Evolutionary conservation across 768 basidiomycete genomes (phyloP), one percentile per base, ranked within the genome.

Genomic region (Boletus edulis): DNA sequence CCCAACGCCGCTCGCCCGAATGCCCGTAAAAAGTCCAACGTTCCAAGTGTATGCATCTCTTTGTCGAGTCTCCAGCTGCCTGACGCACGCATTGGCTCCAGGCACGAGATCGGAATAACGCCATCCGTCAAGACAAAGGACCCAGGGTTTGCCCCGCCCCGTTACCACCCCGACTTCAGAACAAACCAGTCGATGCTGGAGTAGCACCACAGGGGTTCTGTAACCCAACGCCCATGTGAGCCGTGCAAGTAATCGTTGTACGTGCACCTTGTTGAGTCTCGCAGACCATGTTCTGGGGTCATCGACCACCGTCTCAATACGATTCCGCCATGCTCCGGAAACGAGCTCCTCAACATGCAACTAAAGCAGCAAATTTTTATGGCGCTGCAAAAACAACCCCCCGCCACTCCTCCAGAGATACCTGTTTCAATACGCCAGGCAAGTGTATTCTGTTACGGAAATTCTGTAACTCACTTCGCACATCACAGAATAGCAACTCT

Each of bases 171-270:
- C 66, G 54, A 46, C 34, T 45, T 0, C 66, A 20, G 51, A 51
- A 45, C 5, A 22, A 11, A 7, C 42, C n/a, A 4, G 5, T 5
- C 8, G 39, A 44, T 11, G 15, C 14, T 24, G 12, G 13, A 34
- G 40, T 15, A 9, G n/a, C 13, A 41, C 38, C 17, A 5, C 43
- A 29, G 8, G 51, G 18, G 17, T 40, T 37, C 2, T 56, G 48
- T 44, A 0, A 11, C 42, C 24, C 56, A 41, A 2, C 37, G 3
- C 50, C 62, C 5, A 27, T 29, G 66, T 54, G 58, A 61, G 61
- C 6, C 3, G 0, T 24, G 4, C 15, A 2, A 2, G 4, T 11
- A 27, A 0, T 5, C 13, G 13, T 20, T 15, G 15, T 10, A 31
- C 47, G 9, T 8, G 17, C 17, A 15, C 11, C 1, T 42, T 12